These are phyloP conservation scores for Medicago ruthenica DNA, from an alignment of 306 rosid species.

Conservation along the genomic window DNA sequence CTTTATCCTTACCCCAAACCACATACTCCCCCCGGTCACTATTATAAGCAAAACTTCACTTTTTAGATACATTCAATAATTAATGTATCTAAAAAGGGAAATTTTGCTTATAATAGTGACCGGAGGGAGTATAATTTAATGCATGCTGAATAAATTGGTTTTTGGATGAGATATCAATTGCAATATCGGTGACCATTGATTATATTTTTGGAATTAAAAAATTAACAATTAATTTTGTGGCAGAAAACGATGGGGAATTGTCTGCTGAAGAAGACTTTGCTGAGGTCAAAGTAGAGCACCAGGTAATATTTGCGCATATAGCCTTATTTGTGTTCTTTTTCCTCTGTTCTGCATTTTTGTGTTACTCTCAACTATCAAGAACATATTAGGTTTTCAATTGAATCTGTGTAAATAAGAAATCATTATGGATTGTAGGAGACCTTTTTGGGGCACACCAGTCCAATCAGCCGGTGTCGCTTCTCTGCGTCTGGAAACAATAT, in stretches of 20 bases:
- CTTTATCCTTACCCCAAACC: slow-evolving; percentile 8
- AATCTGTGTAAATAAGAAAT: slow-evolving; percentile 46
- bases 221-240: slow-evolving; percentile 38
- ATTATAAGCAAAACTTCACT: too few species aligned
- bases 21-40: too few species aligned
- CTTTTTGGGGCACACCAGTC: slow-evolving; percentile 95
- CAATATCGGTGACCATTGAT: slow-evolving; percentile 26
- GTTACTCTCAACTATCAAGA: neutral
- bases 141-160: slow-evolving; percentile 21
- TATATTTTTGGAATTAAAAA: slow-evolving; percentile 34
- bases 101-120: too few species aligned
- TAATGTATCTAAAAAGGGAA: too few species aligned
- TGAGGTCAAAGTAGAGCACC: slow-evolving; percentile 87
- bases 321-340: neutral
- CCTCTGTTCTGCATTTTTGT: neutral
- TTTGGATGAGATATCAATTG: slow-evolving; percentile 19
- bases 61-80: too few species aligned
- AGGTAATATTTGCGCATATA: slow-evolving; percentile 57
- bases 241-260: slow-evolving; percentile 70
- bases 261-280: slow-evolving; percentile 75
- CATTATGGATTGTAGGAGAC: slow-evolving; percentile 75
- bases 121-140: slow-evolving; percentile 37
- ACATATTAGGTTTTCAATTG: slow-evolving; percentile 42
- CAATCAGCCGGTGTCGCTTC: slow-evolving; percentile 88
- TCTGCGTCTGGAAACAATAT: slow-evolving; percentile 94